Evolutionary conservation across 2,329 filamentous ascomycete genomes (phyloP), one percentile per base, ranked within the genome.

Genomic region (Arthrobotrys sinensis): DNA sequence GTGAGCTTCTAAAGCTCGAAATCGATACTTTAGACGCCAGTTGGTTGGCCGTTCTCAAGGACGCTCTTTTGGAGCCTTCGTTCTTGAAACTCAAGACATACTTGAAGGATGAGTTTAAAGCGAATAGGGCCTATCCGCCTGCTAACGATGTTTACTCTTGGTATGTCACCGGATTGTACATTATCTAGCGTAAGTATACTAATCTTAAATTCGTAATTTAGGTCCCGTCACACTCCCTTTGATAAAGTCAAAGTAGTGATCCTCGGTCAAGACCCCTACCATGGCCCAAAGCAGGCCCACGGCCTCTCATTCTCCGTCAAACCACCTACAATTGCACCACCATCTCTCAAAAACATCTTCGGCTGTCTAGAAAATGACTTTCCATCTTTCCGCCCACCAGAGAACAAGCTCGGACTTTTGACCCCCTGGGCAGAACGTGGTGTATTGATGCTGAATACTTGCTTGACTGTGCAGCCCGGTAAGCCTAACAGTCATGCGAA

Each of bases 281-380:
- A 99, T 86, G 97, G 97, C 84, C 85, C 90, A 84, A 96, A 96
- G 85, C 96, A 99, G 87, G 96, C 96, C 63, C 96, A 98, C 84
- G 96, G 96, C 50, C 90, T 99, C 76, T 95, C 93, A 83, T 99
- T 99, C 88, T 97, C 93, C 57, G 94, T 98, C 69, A 92, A 93
- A 8, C 91, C 95, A 2, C 96, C 96, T 0, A 97, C 93, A 0
- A 89, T 90, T 3, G 93, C 95, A 0, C 96, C 96, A 0, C 94
- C 95, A 0, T 97, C 93, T 0, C 90, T 99, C 14, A 90, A 90
- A 82, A 99, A 99, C 86, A 97, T 99, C 86, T 99, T 96, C 87
- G 94, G 88, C 50, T 92, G 91, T 10, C 89, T 99, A 71, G 90
- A 92, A 83, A 94, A 92, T 69, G 94, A 98, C 85, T 98, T 97